Base-by-base conservation (phyloP, 371 early-diverging fungal genomes). In the Ecytonucleospora hepatopenaei region DNA sequence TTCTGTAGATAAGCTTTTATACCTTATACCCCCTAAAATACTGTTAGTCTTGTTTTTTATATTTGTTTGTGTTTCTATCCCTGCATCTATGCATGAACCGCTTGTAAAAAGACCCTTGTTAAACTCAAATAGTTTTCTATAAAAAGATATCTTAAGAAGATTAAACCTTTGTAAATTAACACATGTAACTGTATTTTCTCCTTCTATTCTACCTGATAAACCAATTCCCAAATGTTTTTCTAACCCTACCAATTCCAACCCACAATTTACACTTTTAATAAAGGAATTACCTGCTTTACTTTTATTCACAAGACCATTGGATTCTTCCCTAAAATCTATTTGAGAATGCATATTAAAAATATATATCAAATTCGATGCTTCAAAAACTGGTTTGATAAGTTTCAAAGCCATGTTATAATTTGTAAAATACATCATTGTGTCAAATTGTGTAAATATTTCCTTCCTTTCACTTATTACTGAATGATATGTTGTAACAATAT, bases 81-180 rank as follows among this genome's bases (percentile, higher is more conserved):
- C 70, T 15, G 59, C 17, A 8, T 69, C 74, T 8, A 51, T 4
- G 26, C 17, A 4, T 21, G 56, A 21, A 19, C 51, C 49, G 4
- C 63, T 56, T 15, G 27, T 59, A n/a, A n/a, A n/a, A n/a, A n/a
- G n/a, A n/a, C n/a, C n/a, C n/a, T n/a, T n/a, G n/a, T n/a, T n/a
- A n/a, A n/a, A n/a, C n/a, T n/a, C n/a, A n/a, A n/a, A n/a, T 27
- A 67, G 17, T 31, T 49, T 65, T 17, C 51, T 34, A 59, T 69
- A 73, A 19, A 58, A 67, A 49, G 35, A 59, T 8, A 65, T 24
- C 15, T 54, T 62, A 2, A 73, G 26, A 1, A 60, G 40, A 49
- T 69, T 73, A 48, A 73, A 73, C 19, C 64, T 63, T 19, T 73
- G 69, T 17, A 73, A 32, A 4, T 53, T 62, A 19, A 69, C 31